phyloP scores from a whole-genome alignment of 768 basidiomycete genomes.

The Boletus sp. region DNA sequence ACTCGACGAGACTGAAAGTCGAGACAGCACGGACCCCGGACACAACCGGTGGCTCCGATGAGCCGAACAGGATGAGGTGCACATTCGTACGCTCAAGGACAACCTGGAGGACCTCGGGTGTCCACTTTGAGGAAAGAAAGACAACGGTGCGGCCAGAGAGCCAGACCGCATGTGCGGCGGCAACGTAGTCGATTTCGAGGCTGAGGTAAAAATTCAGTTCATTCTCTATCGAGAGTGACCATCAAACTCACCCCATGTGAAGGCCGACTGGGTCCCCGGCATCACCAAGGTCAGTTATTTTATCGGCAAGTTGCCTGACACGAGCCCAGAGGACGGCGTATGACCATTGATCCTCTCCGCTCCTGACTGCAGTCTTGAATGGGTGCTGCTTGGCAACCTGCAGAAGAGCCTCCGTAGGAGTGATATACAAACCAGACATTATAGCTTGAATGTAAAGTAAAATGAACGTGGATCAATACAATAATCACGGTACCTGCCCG shows the following conservation, averaged over 20 bases:
- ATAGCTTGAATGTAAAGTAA: neutral
- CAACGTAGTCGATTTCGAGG: conserved; percentile 30
- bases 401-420: conserved; percentile 31
- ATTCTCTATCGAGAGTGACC: neutral
- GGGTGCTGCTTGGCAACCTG: conserved; percentile 29
- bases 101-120: conserved; percentile 23
- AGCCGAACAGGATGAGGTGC: conserved; percentile 22
- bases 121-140: conserved; percentile 32
- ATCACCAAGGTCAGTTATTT: conserved; percentile 15
- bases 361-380: conserved; percentile 18
- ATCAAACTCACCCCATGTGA: conserved; percentile 21
- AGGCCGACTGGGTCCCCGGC: conserved; percentile 24
- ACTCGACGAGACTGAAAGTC: conserved; percentile 15
- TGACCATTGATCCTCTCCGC: conserved; percentile 24
- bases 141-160: conserved; percentile 24
- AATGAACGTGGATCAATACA: conserved; percentile 3
- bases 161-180: conserved; percentile 32
- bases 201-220: conserved; percentile 3
- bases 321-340: conserved; percentile 33
- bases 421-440: conserved; percentile 17
- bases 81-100: conserved; percentile 23
- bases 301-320: conserved; percentile 24
- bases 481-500: conserved; percentile 18
- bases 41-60: conserved; percentile 8
- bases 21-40: conserved; percentile 15